phyloP scores from a whole-genome alignment of 2,329 filamentous ascomycete genomes.

The Talaromyces sp. region DNA sequence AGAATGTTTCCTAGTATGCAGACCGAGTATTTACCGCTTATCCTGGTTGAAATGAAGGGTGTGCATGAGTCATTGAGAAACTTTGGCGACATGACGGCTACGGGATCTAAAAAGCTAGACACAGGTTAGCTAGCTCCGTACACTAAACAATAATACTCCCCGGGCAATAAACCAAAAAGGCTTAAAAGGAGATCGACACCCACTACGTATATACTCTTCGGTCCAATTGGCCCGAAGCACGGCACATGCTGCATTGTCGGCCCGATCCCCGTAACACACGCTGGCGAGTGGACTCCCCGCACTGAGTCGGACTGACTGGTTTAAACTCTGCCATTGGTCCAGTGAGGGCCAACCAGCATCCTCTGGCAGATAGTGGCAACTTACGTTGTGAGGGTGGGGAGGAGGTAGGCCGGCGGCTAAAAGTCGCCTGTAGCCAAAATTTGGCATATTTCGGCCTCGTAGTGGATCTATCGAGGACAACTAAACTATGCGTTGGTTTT shows the following conservation, averaged over 20 bases:
- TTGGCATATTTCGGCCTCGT: neutral
- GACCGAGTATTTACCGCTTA: conserved; percentile 4
- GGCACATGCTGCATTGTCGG: neutral
- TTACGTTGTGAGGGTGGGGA: neutral
- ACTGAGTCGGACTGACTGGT: conserved; percentile 34
- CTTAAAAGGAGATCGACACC: neutral
- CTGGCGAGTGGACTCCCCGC: conserved; percentile 26
- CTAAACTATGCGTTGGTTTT: neutral
- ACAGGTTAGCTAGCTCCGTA: neutral
- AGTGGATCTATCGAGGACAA: neutral
- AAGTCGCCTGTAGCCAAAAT: neutral
- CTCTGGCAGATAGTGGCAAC: conserved; percentile 18
- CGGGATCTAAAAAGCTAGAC: conserved; percentile 16
- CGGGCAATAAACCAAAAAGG: neutral
- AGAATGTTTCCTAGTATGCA: conserved; percentile 27
- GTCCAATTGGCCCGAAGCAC: conserved; percentile 3
- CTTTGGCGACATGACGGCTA: conserved; percentile 29
- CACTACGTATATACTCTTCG: neutral
- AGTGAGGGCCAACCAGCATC: conserved; percentile 36
- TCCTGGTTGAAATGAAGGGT: conserved; percentile 20
- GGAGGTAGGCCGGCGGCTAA: neutral
- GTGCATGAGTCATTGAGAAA: conserved; percentile 30
- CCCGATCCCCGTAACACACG: conserved; percentile 23
- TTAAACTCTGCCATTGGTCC: conserved; percentile 32
- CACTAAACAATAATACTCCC: neutral